Evolutionary conservation across 768 basidiomycete genomes (phyloP), one percentile per base, ranked within the genome.

Genomic region (Leccinum subtestaceum): DNA sequence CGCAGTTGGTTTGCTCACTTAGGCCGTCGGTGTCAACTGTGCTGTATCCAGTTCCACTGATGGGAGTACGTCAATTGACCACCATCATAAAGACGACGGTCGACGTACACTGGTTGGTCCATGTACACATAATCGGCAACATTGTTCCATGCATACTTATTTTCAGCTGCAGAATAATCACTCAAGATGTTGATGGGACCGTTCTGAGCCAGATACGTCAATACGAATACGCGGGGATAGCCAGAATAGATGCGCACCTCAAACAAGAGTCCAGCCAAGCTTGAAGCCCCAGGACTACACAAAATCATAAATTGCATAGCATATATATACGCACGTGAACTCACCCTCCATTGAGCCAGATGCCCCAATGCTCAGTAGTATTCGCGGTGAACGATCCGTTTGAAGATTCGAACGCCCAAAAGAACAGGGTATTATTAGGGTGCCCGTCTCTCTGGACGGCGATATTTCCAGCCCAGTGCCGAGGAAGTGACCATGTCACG

Each of bases 251-350:
- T 34, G 13, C 77, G 17, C 32, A 83, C 84, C 78, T 87, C 87
- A 52, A 85, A 80, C 60, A 86, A 75, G 55, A 84, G 68, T 12
- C 87, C 87, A 46, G 78, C 68, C 70, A 89, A 71, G 68, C 86
- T 86, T 5, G 88, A 89, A 2, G 83, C 83, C 6, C 88, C 88
- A 4, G 87, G 87, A 19, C 87, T 78, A 57, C 3, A n/a, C 38
- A 53, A 11, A 38, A 34, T 4, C 10, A n/a, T 60, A 8, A 57
- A 54, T 4, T n/a, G 4, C 8, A 50, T n/a, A 15, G 7, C 5
- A 29, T 29, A n/a, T 23, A 19, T 25, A 23, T 32, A 10, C 5
- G 48, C 17, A 3, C 25, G 13, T 23, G n/a, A 10, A 61, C 82
- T 49, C 64, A 84, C 84, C 86, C 87, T 71, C 87, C 87, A 60